Evolutionary conservation across 129 eudicot species (phyloP), one percentile per base, ranked within the genome.

Genomic region (Flaveria linearis): DNA sequence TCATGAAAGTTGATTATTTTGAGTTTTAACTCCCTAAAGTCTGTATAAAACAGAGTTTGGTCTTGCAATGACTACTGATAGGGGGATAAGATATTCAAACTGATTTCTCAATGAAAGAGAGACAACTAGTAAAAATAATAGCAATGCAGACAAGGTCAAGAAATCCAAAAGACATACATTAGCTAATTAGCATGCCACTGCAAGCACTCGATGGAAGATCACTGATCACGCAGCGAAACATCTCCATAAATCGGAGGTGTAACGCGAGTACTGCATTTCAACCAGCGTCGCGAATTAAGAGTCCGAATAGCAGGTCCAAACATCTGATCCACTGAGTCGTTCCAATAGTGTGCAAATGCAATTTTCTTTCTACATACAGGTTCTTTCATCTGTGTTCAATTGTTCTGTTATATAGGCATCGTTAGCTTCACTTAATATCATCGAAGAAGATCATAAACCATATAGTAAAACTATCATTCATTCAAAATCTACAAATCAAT

Each of bases 241-340:
- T 85, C 79, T 80, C 68, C 83, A 76, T 90, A 92, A 69, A 90
- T 88, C 15, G 88, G 83, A 77, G 77, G 85, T 87, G 87, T 90
- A 92, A 90, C 33, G 33, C 33, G 33, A 28, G 33, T 2, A 28
- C 5, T 3, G 33, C 33, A 28, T 28, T 2, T 28, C 33, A 2
- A 28, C 4, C 33, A 28, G 3, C 5, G 33, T 28, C 33, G 33
- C 33, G 33, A 28, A 28, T 0, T 28, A 28, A 28, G 33, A 28
- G 33, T 28, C 33, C 33, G 33, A 28, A 28, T 28, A 28, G 33
- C 33, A 28, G 33, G 33, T 28, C 33, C 33, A 28, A 28, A 28
- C 3, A 4, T 28, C 33, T 28, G 33, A 28, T 28, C 33, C 4
- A 28, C 33, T 3, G 33, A 28, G 33, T 28, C 33, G 33, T 28